A percentile compares a stretch with the other conserved stretches of the same genome.
phyloP scores from a whole-genome alignment of 2,329 filamentous ascomycete species.

The Aspergillus novofumigatus region DNA sequence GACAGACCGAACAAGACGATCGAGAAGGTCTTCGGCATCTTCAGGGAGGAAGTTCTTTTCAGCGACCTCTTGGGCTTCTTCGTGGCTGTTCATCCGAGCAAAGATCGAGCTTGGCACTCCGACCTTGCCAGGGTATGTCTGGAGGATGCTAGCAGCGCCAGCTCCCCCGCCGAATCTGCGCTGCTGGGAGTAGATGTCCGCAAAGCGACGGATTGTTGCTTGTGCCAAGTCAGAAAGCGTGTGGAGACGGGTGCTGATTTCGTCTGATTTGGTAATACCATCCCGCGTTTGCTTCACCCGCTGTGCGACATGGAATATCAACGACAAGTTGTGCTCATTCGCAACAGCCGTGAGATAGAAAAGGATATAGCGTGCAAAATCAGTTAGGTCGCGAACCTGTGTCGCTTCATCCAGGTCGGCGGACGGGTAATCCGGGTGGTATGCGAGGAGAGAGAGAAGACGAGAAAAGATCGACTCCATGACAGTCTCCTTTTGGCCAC shows the following conservation, averaged over 20 bases:
- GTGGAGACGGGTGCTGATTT: conserved; percentile 58
- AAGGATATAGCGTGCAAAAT: conserved; percentile 83
- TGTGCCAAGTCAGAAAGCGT: conserved; percentile 84
- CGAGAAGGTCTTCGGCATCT: conserved; percentile 69
- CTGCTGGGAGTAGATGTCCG: conserved; percentile 76
- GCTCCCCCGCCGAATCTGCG: conserved; percentile 40
- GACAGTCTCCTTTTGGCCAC: conserved; percentile 48
- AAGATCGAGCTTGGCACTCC: conserved; percentile 78
- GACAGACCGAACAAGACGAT: conserved; percentile 66
- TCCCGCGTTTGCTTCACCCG: conserved; percentile 87
- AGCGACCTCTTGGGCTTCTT: conserved; percentile 77
- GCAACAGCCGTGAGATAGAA: conserved; percentile 83
- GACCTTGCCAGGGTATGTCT: conserved; percentile 76
- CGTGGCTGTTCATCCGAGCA: conserved; percentile 67
- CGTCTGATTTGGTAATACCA: conserved; percentile 58
- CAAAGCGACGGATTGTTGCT: conserved; percentile 75
- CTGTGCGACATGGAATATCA: conserved; percentile 90
- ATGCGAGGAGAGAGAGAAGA: conserved; percentile 80
- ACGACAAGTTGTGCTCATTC: conserved; percentile 77
- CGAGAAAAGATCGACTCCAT: conserved; percentile 80
- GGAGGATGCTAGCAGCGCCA: conserved; percentile 56
- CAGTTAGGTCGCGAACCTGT: conserved; percentile 60
- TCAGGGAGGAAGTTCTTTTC: conserved; percentile 80
- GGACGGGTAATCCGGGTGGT: conserved; percentile 78
- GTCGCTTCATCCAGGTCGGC: conserved; percentile 33